A percentile compares a stretch with the other conserved stretches of the same genome.
phyloP scores from a whole-genome alignment of 176 grass and related monocot species.

The Chrysopogon serrulatus region DNA sequence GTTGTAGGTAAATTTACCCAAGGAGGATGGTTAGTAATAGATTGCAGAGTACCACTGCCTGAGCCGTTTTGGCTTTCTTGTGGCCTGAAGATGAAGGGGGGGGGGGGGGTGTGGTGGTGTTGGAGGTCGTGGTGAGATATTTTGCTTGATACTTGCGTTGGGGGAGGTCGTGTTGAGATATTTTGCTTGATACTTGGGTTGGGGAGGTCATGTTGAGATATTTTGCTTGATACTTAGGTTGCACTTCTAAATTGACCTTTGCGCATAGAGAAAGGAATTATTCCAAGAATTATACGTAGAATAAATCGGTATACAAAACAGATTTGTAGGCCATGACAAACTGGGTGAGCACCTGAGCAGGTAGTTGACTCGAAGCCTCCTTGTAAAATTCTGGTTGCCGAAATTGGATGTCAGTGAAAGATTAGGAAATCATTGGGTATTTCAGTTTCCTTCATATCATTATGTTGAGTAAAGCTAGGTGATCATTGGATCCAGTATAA shows the following conservation, averaged over 20 bases:
- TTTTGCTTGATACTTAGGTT: not conserved
- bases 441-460: not conserved
- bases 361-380: not conserved
- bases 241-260: conserved; percentile 14
- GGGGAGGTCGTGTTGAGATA: conserved; percentile 13
- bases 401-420: not conserved
- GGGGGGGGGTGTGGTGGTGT: not conserved
- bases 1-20: not conserved
- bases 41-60: not conserved
- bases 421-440: not conserved
- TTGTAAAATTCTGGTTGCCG: not conserved
- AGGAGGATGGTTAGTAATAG: not conserved
- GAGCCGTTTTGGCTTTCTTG: conserved; percentile 3
- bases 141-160: conserved; percentile 4
- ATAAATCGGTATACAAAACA: not conserved
- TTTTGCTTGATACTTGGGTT: conserved; percentile 8
- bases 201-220: not conserved
- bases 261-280: not conserved
- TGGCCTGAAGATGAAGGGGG: not conserved
- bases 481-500: not conserved
- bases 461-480: not conserved
- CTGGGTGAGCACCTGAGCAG: not conserved
- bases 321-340: not conserved
- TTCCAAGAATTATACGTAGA: conserved; percentile 8
- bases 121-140: conserved; percentile 22